Percentiles rank a stretch among this genome's conserved stretches.
Evolutionary conservation across 345 rosid genomes (phyloP).

Genomic region (Aethionema arabicum): DNA sequence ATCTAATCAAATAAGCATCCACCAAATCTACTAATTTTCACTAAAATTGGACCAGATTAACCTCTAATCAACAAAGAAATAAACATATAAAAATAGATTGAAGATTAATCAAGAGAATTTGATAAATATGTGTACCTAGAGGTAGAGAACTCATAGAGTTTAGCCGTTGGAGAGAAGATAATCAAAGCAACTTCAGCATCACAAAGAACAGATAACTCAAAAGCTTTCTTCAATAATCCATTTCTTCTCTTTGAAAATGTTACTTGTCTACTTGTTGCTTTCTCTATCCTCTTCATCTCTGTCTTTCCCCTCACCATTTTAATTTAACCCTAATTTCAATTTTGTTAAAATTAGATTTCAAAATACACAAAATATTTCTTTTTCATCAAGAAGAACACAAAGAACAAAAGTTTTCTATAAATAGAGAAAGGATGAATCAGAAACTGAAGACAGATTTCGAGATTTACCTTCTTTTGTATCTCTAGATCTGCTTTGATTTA

Average conservation of each 20-base stretch:
- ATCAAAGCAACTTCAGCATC: slow-evolving; percentile 83
- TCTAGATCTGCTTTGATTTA: slow-evolving; percentile 24
- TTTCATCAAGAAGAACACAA: neutral
- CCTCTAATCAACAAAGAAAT: neutral
- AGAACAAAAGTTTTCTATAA: slow-evolving; percentile 33
- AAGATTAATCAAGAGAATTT: neutral
- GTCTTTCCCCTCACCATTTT: slow-evolving; percentile 83
- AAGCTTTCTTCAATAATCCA: slow-evolving; percentile 77
- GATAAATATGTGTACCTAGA: slow-evolving; percentile 40
- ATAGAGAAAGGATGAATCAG: slow-evolving; percentile 33
- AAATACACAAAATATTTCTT: neutral
- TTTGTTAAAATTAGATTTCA: neutral
- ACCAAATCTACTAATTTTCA: neutral
- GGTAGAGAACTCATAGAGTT: slow-evolving; percentile 75
- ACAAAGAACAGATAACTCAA: slow-evolving; percentile 78
- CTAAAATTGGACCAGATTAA: neutral
- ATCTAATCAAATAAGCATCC: neutral
- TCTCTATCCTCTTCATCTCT: slow-evolving; percentile 90
- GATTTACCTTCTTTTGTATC: slow-evolving; percentile 24
- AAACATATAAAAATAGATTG: neutral
- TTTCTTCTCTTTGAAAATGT: slow-evolving; percentile 84
- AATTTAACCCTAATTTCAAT: neutral
- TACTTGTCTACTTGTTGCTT: slow-evolving; percentile 82
- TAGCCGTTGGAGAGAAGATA: slow-evolving; percentile 74
- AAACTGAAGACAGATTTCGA: slow-evolving; percentile 28